These are phyloP conservation scores for Aspergillus neotritici DNA, from an alignment of 2,329 filamentous ascomycete species.

Conservation along the genomic window DNA sequence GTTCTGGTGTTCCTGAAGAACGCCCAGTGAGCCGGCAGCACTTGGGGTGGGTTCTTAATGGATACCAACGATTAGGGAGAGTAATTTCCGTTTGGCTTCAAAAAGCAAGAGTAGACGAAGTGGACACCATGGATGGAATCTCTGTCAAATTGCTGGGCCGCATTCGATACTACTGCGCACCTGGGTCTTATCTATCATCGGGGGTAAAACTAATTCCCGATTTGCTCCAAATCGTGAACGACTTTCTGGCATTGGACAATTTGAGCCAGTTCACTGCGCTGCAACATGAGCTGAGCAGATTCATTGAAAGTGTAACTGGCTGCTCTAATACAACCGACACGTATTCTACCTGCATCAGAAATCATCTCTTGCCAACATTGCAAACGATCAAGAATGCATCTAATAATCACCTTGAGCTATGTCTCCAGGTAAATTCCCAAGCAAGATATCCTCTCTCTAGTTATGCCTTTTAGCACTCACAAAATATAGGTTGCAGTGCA, in stretches of 20 bases:
- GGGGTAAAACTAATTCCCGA: slow-evolving; percentile 24
- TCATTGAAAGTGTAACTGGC: slow-evolving; percentile 24
- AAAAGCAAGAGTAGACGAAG: slow-evolving; percentile 8
- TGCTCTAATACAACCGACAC: slow-evolving; percentile 14
- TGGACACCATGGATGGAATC: slow-evolving; percentile 16
- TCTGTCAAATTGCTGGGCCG: slow-evolving; percentile 24
- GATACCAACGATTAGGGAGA: slow-evolving; percentile 30
- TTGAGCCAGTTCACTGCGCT: slow-evolving; percentile 20
- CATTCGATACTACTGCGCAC: slow-evolving; percentile 19
- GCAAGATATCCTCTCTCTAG: not conserved
- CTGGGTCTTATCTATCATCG: slow-evolving; percentile 17
- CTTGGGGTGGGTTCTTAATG: slow-evolving; percentile 30
- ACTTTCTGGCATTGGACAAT: slow-evolving; percentile 23
- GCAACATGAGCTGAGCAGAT: slow-evolving; percentile 26
- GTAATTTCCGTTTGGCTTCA: slow-evolving; percentile 25
- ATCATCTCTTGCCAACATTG: slow-evolving; percentile 23
- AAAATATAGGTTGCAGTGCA: slow-evolving; percentile 20
- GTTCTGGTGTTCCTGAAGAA: slow-evolving; percentile 12
- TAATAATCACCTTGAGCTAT: slow-evolving; percentile 18
- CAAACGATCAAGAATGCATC: slow-evolving; percentile 18
- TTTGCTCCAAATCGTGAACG: slow-evolving; percentile 28
- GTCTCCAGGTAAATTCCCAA: slow-evolving; percentile 27
- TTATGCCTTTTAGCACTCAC: slow-evolving; percentile 12
- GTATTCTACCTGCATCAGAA: slow-evolving; percentile 19
- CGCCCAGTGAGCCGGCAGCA: slow-evolving; percentile 26